Evolutionary conservation across 805 yeast species (phyloP).

Genomic region (Maudiozyma serrabonitensis): DNA sequence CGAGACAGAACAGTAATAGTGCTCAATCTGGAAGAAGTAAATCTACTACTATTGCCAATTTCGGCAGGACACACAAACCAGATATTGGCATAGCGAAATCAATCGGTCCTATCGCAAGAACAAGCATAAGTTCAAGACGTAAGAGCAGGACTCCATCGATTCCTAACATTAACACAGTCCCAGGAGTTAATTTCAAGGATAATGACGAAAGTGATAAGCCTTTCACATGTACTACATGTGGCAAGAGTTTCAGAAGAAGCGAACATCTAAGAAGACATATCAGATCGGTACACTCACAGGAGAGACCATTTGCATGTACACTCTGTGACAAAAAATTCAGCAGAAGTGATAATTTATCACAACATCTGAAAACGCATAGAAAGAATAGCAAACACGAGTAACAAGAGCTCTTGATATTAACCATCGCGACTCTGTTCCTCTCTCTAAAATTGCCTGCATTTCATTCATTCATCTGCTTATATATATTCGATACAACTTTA

Average conservation of each 20-base stretch:
- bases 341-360: conserved; percentile 57
- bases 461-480: too few relatives aligned
- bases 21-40: background rate
- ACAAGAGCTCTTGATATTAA: background rate
- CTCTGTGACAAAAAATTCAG: conserved; percentile 54
- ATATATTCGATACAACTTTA: too few relatives aligned
- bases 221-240: conserved; percentile 31
- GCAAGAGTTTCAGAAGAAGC: conserved; percentile 44
- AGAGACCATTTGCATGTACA: conserved; percentile 49
- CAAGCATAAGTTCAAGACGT: background rate
- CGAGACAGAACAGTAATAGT: background rate
- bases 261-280: conserved; percentile 62
- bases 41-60: background rate
- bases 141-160: background rate
- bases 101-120: background rate
- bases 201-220: conserved; percentile 28
- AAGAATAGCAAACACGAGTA: conserved; percentile 9
- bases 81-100: background rate
- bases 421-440: background rate
- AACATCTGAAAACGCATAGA: conserved; percentile 49
- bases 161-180: background rate
- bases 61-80: background rate
- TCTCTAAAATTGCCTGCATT: too few relatives aligned
- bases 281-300: conserved; percentile 53
- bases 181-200: background rate